Base-by-base conservation (phyloP, 1,284 basidiomycete species). In the Ustilago cynodontis region DNA sequence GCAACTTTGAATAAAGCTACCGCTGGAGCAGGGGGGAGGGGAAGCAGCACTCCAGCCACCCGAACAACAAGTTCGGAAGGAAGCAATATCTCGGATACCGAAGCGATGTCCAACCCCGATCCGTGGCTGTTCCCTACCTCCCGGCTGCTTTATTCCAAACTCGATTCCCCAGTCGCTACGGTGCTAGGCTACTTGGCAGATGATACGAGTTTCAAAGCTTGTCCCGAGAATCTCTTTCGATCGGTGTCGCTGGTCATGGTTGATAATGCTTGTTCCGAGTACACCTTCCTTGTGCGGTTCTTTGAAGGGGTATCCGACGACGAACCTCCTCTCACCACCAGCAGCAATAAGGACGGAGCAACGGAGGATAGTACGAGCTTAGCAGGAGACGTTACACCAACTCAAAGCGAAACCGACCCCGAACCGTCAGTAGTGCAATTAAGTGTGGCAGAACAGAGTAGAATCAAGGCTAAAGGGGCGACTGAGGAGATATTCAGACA, bases 211-310 rank as follows among this genome's bases (percentile, higher is more conserved):
- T 77, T 75, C 54, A 55, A 57, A 16, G 78, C 81, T 2, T 64
- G 77, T 50, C 77, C 81, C 11, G 84, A 86, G 50, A 77, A 79
- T 47, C 77, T 86, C 1, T 86, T 85, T 52, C 77, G 84, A 28
- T 78, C 76, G 1, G 43, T 85, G 5, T 59, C 77, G 18, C 65
- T 85, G 39, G 82, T 83, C 13, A 50, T 85, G 45, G 35, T 82
- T 22, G 84, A 86, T 54, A 86, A 85, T 52, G 82, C 78, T 2
- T 84, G 82, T 55, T 79, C 81, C 14, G 84, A 86, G 62, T 85
- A 81, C 45, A 72, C 77, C 0, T 85, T 85, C 57, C 57, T 85
- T 13, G 81, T 81, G 4, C 66, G 84, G 10, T 85, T 84, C 73
- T 85, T 85, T 37, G 78, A 82, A 29, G 59, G 58, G 4, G 29